Percentiles rank a stretch among this genome's conserved stretches.
phyloP scores from a whole-genome alignment of 495 filamentous ascomycete genomes.

The Penicillium lividum region DNA sequence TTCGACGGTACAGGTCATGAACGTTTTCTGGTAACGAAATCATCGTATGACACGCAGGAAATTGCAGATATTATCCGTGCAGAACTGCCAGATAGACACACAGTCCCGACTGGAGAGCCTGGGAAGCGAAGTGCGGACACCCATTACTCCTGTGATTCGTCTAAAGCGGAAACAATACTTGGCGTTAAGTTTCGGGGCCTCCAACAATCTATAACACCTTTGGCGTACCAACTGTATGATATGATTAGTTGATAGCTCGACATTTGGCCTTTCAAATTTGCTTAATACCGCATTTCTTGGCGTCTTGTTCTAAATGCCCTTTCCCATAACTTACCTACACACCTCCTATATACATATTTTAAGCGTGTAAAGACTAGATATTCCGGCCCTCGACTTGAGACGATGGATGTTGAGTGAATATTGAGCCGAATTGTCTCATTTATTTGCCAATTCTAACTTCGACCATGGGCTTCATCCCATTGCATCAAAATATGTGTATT shows the following conservation, averaged over 20 bases:
- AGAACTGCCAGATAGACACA: slow-evolving; percentile 22
- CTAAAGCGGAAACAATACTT: slow-evolving; percentile 18
- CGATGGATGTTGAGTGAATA: too few species aligned
- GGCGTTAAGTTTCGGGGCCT: slow-evolving; percentile 20
- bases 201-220: slow-evolving; percentile 22
- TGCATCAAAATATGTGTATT: too few species aligned
- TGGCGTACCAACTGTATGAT: slow-evolving; percentile 27
- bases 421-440: too few species aligned
- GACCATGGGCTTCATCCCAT: too few species aligned
- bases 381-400: too few species aligned
- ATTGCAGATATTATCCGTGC: slow-evolving; percentile 34
- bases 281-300: too few species aligned
- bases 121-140: slow-evolving; percentile 23
- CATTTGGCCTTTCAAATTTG: too few species aligned
- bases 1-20: slow-evolving; percentile 30
- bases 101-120: slow-evolving; percentile 28
- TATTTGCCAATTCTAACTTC: too few species aligned
- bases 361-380: too few species aligned
- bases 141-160: slow-evolving; percentile 34
- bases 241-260: slow-evolving; percentile 7
- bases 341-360: too few species aligned
- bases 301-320: not conserved
- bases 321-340: too few species aligned
- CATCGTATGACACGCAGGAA: slow-evolving; percentile 33
- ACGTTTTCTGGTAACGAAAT: slow-evolving; percentile 35